Evolutionary conservation across 73 alveolate species (phyloP).

Genomic region (Paramecium tetraurelia): DNA sequence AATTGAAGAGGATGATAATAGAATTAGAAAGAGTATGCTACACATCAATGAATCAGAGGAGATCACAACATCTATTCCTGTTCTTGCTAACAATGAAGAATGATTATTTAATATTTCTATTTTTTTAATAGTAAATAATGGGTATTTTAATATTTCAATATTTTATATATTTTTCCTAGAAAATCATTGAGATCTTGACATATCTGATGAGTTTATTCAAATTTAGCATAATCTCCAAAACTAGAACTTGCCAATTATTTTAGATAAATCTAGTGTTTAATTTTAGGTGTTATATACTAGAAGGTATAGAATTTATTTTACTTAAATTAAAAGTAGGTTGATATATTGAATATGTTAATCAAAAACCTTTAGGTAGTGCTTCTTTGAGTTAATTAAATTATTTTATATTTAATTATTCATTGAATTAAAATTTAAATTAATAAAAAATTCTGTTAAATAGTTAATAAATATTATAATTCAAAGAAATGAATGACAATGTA

Average conservation of each 20-base stretch:
- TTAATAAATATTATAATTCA: not conserved
- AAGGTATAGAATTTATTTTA: not conserved
- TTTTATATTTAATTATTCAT: not conserved
- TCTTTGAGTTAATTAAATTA: not conserved
- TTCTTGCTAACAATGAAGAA: not conserved
- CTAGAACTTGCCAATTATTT: not conserved
- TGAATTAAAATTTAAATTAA: not conserved
- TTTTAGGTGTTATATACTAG: not conserved
- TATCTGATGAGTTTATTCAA: too few species aligned
- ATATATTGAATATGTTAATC: not conserved
- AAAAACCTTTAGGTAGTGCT: not conserved
- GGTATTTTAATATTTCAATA: not conserved
- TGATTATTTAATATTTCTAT: not conserved
- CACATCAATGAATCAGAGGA: not conserved
- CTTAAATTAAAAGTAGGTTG: too few species aligned
- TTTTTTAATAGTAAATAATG: not conserved
- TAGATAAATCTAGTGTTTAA: not conserved
- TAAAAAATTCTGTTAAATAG: not conserved
- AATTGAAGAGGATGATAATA: not conserved
- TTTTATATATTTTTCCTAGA: not conserved
- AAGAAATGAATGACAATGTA: conserved; percentile 1
- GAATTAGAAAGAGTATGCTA: conserved; percentile 16
- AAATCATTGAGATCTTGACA: not conserved
- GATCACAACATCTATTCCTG: not conserved
- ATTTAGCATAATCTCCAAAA: not conserved